Evolutionary conservation across 345 rosid species (phyloP).

Genomic region (Turritis glabra): DNA sequence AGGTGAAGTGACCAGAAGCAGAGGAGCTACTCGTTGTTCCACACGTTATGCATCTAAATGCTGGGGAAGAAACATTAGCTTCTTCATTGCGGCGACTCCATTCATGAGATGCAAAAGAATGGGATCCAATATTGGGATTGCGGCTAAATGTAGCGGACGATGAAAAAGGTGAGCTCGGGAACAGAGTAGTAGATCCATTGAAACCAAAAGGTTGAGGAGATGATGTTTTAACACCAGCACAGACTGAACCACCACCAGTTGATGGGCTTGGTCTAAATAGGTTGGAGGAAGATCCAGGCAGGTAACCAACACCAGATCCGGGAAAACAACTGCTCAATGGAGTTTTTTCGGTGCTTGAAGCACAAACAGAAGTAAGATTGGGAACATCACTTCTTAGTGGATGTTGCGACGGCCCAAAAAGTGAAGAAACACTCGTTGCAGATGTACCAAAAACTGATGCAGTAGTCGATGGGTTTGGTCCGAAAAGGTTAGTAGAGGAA

Average conservation of each 20-base stretch:
- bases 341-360: too few relatives aligned
- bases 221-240: too few relatives aligned
- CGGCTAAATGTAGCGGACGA: neutral
- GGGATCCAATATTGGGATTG: neutral
- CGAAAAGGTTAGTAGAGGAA: neutral
- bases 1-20: constrained; percentile 15
- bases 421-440: neutral
- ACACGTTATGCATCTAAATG: constrained; percentile 23
- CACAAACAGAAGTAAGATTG: too few relatives aligned
- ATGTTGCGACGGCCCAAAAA: too few relatives aligned
- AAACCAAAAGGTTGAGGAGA: neutral
- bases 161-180: neutral
- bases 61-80: constrained; percentile 13
- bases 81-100: neutral
- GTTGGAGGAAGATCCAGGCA: neutral
- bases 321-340: neutral
- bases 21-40: constrained; percentile 29
- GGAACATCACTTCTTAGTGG: too few relatives aligned
- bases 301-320: constrained; percentile 12
- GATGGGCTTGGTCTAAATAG: neutral
- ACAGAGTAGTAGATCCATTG: neutral
- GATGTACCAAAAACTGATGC: neutral
- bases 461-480: neutral
- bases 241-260: neutral
- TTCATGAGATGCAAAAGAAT: neutral